Evolutionary conservation across 1,139 yeast genomes (phyloP).

Genomic region (Saccharomyces uvarum): DNA sequence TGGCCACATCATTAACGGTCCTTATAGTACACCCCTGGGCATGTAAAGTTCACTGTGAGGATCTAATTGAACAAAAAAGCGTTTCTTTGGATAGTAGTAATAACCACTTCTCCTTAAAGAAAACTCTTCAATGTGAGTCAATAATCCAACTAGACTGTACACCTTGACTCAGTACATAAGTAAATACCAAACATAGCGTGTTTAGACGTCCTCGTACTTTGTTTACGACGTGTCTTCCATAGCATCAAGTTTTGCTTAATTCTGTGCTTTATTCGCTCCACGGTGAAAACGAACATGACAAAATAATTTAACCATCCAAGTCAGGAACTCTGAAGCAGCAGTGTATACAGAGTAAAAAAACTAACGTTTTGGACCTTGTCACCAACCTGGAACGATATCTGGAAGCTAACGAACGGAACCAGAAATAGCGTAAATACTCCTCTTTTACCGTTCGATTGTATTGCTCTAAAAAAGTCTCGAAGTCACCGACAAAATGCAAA

Average conservation of each 20-base stretch:
- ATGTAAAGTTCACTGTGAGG: no score
- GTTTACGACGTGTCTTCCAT: background rate
- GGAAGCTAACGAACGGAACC: background rate
- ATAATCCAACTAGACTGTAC: background rate
- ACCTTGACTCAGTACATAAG: background rate
- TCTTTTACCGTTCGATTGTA: background rate
- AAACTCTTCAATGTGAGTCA: background rate
- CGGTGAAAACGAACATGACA: slow-evolving; percentile 1
- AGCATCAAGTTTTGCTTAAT: background rate
- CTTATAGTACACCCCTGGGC: no score
- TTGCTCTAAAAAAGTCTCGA: background rate
- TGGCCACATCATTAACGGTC: no score
- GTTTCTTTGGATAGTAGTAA: no score
- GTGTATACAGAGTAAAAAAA: background rate
- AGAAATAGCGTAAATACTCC: background rate
- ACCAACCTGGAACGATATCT: background rate
- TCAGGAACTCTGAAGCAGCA: background rate
- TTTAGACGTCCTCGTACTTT: background rate
- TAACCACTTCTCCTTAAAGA: background rate
- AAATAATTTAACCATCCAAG: background rate
- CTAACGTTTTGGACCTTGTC: background rate
- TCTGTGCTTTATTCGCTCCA: background rate
- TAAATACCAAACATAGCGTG: background rate
- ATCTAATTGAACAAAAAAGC: no score
- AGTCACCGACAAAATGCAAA: background rate